phyloP scores from a whole-genome alignment of 306 rosid species.

The Dryas alaskensis region DNA sequence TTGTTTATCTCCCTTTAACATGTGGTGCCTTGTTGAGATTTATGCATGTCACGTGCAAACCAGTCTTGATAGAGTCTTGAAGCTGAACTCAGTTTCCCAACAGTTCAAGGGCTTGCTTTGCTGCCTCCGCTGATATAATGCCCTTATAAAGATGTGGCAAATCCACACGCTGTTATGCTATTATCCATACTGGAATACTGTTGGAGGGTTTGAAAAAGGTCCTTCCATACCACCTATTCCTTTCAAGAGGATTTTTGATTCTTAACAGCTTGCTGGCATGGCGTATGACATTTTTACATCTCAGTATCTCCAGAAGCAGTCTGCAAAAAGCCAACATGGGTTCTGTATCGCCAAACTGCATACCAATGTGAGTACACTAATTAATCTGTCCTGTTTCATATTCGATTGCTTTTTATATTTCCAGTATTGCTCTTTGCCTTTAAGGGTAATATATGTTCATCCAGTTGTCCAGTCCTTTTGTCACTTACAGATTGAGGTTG shows the following conservation, averaged over 20 bases:
- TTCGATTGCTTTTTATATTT: not conserved
- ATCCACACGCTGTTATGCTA: too few species aligned
- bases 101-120: not conserved
- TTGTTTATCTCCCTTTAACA: not conserved
- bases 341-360: not conserved
- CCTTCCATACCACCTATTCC: not conserved
- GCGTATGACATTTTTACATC: too few species aligned
- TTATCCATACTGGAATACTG: not conserved
- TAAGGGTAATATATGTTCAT: not conserved
- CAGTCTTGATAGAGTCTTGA: not conserved
- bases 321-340: not conserved
- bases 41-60: not conserved
- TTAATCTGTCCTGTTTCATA: not conserved
- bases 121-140: not conserved
- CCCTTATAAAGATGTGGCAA: not conserved
- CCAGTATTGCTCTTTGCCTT: not conserved
- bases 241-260: not conserved
- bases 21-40: not conserved
- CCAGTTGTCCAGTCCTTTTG: not conserved
- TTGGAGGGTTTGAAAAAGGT: not conserved
- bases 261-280: not conserved
- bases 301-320: not conserved
- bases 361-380: slow-evolving; percentile 3
- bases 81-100: not conserved
- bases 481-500: not conserved